Conservation (phyloP, 1,139 yeast genomes). For the Protomyces gravidus region DNA sequence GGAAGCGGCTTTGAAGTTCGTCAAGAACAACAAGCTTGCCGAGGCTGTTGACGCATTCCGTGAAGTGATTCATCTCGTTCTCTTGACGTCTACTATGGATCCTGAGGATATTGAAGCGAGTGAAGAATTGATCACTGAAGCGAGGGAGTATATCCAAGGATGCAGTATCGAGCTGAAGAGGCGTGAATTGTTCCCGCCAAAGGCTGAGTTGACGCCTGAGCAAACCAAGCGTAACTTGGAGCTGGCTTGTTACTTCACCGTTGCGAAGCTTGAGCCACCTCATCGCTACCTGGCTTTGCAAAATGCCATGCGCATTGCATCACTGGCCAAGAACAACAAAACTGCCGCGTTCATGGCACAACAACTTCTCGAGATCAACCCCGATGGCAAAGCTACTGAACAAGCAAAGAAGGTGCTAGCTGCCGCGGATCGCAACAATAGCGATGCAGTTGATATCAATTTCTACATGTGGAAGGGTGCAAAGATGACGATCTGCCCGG, state of each 20-base stretch:
- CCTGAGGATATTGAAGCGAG: conserved; percentile 65
- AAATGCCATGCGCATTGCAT: conserved; percentile 91
- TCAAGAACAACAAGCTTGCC: conserved; percentile 76
- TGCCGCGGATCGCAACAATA: conserved; percentile 71
- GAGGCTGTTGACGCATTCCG: conserved; percentile 78
- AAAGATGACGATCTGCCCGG: conserved; percentile 84
- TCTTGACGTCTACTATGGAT: conserved; percentile 61
- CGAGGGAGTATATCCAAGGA: conserved; percentile 89
- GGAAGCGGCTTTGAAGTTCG: conserved; percentile 71
- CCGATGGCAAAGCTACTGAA: conserved; percentile 77
- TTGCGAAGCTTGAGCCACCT: conserved; percentile 71
- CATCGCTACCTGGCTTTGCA: conserved; percentile 85
- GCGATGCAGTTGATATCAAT: conserved; percentile 83
- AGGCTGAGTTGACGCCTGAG: conserved; percentile 45
- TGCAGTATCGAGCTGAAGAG: conserved; percentile 84
- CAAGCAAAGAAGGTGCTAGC: conserved; percentile 71
- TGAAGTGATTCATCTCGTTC: conserved; percentile 67
- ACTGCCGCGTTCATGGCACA: conserved; percentile 87
- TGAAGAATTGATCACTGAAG: conserved; percentile 58
- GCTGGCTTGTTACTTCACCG: conserved; percentile 91
- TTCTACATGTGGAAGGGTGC: conserved; percentile 73
- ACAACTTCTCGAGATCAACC: conserved; percentile 64
- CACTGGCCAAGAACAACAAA: conserved; percentile 79
- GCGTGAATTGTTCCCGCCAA: conserved; percentile 51
- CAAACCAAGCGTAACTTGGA: conserved; percentile 84